phyloP scores from a whole-genome alignment of 108 stramenopile genomes.

The Aureococcus anophagefferens region DNA sequence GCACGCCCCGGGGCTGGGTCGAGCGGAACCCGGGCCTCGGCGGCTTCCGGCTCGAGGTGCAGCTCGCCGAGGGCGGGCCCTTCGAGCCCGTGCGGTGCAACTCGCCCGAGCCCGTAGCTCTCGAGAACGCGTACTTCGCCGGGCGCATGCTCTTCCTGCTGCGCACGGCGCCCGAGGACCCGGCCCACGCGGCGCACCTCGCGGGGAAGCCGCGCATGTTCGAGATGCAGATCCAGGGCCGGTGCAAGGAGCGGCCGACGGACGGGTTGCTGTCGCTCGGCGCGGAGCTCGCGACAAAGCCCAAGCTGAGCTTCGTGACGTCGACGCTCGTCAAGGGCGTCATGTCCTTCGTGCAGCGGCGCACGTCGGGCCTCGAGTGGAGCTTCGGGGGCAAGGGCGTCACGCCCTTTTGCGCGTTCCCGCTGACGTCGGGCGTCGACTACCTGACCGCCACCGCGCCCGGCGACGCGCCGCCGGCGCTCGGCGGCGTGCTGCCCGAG shows the following conservation, averaged over 20 bases:
- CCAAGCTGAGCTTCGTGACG: slow-evolving; percentile 20
- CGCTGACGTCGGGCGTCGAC: background rate
- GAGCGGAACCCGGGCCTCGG: background rate
- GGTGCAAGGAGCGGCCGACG: slow-evolving; percentile 23
- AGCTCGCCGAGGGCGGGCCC: background rate
- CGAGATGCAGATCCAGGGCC: slow-evolving; percentile 36
- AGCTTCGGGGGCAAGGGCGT: background rate
- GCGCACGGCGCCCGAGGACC: slow-evolving; percentile 20
- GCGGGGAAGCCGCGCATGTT: slow-evolving; percentile 24
- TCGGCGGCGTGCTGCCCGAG: background rate
- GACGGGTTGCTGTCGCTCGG: slow-evolving; percentile 22
- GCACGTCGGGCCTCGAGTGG: background rate
- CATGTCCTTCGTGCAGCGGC: background rate
- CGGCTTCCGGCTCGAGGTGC: background rate
- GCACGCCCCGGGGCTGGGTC: background rate
- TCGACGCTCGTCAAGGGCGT: background rate
- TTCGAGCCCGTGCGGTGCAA: background rate
- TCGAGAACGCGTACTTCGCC: slow-evolving; percentile 32
- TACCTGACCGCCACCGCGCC: background rate
- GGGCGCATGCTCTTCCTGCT: slow-evolving; percentile 24
- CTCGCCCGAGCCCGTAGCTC: background rate
- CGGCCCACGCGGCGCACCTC: slow-evolving; percentile 19
- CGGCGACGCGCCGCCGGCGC: background rate
- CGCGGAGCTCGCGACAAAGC: slow-evolving; percentile 24
- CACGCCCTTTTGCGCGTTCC: background rate